A percentile compares a stretch with the other conserved stretches of the same genome.
Conservation (phyloP, 306 rosid species). For the Fragaria vesca region DNA sequence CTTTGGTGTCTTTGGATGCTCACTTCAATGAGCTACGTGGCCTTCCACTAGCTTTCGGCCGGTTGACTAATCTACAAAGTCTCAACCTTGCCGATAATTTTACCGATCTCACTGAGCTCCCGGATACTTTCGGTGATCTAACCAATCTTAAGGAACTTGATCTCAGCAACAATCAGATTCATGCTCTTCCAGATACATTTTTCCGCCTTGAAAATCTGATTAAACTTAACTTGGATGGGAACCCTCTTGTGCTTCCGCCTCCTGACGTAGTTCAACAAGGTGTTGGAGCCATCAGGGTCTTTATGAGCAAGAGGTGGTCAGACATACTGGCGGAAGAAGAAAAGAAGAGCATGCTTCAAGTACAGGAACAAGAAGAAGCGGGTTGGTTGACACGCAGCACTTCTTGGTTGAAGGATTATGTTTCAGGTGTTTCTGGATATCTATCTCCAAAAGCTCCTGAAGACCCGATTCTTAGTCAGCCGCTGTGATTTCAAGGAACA, state of each 20-base stretch:
- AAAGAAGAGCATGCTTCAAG: slow-evolving; percentile 48
- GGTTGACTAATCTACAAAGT: slow-evolving; percentile 52
- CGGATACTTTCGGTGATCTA: slow-evolving; percentile 81
- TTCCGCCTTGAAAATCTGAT: slow-evolving; percentile 74
- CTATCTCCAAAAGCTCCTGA: slow-evolving; percentile 60
- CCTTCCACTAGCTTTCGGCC: slow-evolving; percentile 80
- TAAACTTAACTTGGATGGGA: slow-evolving; percentile 87
- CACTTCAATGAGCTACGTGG: slow-evolving; percentile 91
- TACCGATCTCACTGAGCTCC: slow-evolving; percentile 76
- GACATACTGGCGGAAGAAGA: slow-evolving; percentile 79
- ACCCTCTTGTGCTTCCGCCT: slow-evolving; percentile 81
- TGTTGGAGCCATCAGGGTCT: slow-evolving; percentile 62
- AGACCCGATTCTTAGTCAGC: slow-evolving; percentile 70
- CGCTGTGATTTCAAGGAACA: slow-evolving; percentile 47
- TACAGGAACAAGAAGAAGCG: slow-evolving; percentile 43
- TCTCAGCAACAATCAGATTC: slow-evolving; percentile 93
- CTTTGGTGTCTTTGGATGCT: slow-evolving; percentile 75
- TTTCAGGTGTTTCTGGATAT: slow-evolving; percentile 46
- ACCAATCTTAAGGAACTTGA: slow-evolving; percentile 80
- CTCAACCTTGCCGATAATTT: slow-evolving; percentile 81
- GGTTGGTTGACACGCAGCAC: slow-evolving; percentile 89
- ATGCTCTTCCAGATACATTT: slow-evolving; percentile 78
- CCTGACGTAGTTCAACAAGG: slow-evolving; percentile 59
- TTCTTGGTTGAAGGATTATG: slow-evolving; percentile 77
- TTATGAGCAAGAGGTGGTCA: slow-evolving; percentile 79